These are phyloP conservation scores for Mesembryanthemum crystallinum DNA, from an alignment of 148 eudicot genomes.

Conservation along the genomic window DNA sequence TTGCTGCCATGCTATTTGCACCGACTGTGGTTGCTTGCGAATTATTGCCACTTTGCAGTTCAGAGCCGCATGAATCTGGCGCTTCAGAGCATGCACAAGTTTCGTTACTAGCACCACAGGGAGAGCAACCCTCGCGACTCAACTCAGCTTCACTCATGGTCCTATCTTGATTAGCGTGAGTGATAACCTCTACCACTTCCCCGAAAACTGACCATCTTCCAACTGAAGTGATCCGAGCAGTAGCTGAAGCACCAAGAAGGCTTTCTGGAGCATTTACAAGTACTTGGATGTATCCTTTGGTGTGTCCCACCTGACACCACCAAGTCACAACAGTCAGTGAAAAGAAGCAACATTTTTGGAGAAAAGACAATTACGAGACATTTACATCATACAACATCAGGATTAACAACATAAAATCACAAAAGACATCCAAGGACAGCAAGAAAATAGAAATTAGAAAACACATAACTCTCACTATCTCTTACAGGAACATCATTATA, in stretches of 20 bases:
- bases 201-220: conserved; percentile 99
- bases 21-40: conserved; percentile 12
- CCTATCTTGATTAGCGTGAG: conserved; percentile 19
- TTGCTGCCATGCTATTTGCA: conserved; percentile 16
- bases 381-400: background rate
- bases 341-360: background rate
- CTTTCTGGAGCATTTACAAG: conserved; percentile 64
- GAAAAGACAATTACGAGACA: background rate
- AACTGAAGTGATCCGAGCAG: conserved; percentile 68
- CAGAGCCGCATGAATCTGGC: conserved; percentile 52
- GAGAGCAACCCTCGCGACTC: conserved; percentile 31
- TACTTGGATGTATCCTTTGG: conserved; percentile 90
- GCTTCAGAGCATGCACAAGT: conserved; percentile 56
- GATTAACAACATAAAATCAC: background rate
- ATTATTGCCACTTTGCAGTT: conserved; percentile 19
- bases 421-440: background rate
- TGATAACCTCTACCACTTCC: conserved; percentile 63
- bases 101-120: conserved; percentile 38
- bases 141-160: conserved; percentile 19
- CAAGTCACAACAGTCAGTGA: conserved; percentile 8
- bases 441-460: background rate
- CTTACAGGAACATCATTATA: background rate
- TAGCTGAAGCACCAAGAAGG: conserved; percentile 79
- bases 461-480: background rate
- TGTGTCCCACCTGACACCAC: conserved; percentile 78